Evolutionary conservation across 1,139 yeast species (phyloP), one percentile per base, ranked within the genome.

Genomic region (Candida sp.): DNA sequence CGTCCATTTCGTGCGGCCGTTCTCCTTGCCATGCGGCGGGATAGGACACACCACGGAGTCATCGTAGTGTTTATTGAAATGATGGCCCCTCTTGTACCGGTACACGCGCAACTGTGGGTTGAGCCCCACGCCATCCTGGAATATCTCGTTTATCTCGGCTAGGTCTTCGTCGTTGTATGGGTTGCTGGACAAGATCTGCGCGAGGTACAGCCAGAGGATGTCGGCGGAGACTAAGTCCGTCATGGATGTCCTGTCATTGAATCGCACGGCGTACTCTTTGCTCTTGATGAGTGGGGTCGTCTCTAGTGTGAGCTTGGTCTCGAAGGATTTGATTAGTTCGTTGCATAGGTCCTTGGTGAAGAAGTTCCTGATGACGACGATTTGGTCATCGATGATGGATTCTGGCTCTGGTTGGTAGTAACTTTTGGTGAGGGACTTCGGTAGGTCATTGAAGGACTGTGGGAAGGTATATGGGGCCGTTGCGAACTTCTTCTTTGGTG

Each of bases 1-100:
- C 0, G 90, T 85, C 90, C 90, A 84, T 53, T 70, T 74, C 0
- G 89, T 84, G 9, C 53, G 62, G 2, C 83, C 84, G 39, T 62
- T 54, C 8, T 50, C 48, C 40, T 49, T 58, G 8, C 57, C 65
- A 47, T 26, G 49, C 23, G 60, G 63, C 38, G 63, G 62, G n/a
- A 57, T 58, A 1, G 56, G 54, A 42, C 78, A 77, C 4, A 54
- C 52, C 1, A 83, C 87, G 8, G 84, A 73, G 45, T 85, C 90
- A 58, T 85, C 90, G 58, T 83, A 85, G 61, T 85, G 90, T 55
- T 80, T 75, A 4, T 83, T 86, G 58, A 85, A 85, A 62, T 78
- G 84, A 53, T 85, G 88, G 0, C 88, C 89, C 52, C 75, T 73
- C 4, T 65, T 62, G 62, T 85, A 85, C 47, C 89, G 60, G 60